Evolutionary conservation across 2,329 filamentous ascomycete genomes (phyloP).

Genomic region (Calonectria montana): DNA sequence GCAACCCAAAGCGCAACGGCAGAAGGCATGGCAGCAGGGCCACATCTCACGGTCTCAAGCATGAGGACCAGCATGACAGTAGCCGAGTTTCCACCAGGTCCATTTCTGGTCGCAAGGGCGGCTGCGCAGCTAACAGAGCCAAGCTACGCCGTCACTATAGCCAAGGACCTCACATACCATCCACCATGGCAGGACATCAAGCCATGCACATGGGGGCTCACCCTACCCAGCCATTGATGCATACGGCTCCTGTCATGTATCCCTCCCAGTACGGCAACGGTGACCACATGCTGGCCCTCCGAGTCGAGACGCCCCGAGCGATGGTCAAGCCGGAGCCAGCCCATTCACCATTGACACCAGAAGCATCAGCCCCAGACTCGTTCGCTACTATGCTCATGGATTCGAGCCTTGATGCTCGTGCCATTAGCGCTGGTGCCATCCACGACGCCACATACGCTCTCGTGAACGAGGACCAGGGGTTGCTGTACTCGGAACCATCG

Average conservation of each 20-base stretch:
- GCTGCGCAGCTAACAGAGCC: constrained; percentile 45
- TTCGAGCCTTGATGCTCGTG: constrained; percentile 26
- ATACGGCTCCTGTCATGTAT: constrained; percentile 32
- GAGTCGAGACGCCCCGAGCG: constrained; percentile 37
- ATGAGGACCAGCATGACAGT: constrained; percentile 32
- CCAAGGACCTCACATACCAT: constrained; percentile 35
- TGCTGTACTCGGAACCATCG: constrained; percentile 33
- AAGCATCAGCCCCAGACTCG: constrained; percentile 24
- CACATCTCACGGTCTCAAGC: constrained; percentile 28
- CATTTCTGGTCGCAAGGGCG: constrained; percentile 48
- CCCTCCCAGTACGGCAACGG: constrained; percentile 32
- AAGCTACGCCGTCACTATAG: constrained; percentile 38
- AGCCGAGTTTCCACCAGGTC: constrained; percentile 46
- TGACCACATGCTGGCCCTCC: constrained; percentile 34
- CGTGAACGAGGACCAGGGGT: constrained; percentile 27
- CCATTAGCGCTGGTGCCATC: constrained; percentile 8
- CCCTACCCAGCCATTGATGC: constrained; percentile 32
- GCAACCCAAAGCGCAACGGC: constrained; percentile 46
- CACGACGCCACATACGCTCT: constrained; percentile 32
- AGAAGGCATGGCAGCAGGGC: constrained; percentile 23
- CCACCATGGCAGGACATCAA: constrained; percentile 27
- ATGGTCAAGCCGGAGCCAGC: constrained; percentile 30
- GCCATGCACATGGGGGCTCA: constrained; percentile 21
- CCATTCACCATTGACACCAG: constrained; percentile 38
- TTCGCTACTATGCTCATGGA: constrained; percentile 37